These are phyloP conservation scores for Alternaria angustiovoidea DNA, from an alignment of 2,329 filamentous ascomycete genomes.

Conservation along the genomic window DNA sequence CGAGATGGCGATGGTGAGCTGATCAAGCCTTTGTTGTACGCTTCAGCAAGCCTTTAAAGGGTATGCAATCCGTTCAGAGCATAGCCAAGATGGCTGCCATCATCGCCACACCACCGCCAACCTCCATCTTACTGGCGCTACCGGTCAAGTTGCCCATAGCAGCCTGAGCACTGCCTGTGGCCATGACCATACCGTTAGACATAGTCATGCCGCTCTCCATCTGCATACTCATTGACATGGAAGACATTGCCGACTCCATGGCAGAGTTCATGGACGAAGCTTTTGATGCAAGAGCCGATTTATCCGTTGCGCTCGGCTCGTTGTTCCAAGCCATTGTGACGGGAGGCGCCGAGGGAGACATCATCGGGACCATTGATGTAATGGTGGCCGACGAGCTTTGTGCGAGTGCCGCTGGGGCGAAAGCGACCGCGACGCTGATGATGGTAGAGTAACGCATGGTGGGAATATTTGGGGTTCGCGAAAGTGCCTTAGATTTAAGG, in stretches of 20 bases:
- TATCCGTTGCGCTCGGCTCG: background rate
- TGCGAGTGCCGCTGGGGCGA: conserved; percentile 15
- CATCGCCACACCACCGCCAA: conserved; percentile 15
- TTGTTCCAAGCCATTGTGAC: conserved; percentile 34
- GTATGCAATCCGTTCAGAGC: background rate
- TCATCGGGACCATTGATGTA: conserved; percentile 15
- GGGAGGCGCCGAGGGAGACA: conserved; percentile 13
- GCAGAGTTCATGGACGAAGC: conserved; percentile 7
- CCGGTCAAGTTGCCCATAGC: conserved; percentile 24
- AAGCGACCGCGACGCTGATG: conserved; percentile 13
- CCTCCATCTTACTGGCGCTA: conserved; percentile 12
- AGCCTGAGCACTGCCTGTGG: conserved; percentile 35
- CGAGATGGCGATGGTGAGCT: background rate
- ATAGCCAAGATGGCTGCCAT: conserved; percentile 23
- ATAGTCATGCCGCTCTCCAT: conserved; percentile 40
- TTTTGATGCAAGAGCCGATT: background rate
- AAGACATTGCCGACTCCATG: conserved; percentile 47
- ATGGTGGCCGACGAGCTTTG: conserved; percentile 15
- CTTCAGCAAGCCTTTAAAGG: background rate
- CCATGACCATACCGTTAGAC: conserved; percentile 38
- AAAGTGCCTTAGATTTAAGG: background rate
- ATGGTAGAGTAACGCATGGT: conserved; percentile 18
- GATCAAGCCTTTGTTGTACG: background rate
- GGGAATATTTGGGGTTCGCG: background rate
- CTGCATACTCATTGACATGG: conserved; percentile 43